Evolutionary conservation across 257 asterid species (phyloP), one percentile per base, ranked within the genome.

Genomic region (Salvia splendens): DNA sequence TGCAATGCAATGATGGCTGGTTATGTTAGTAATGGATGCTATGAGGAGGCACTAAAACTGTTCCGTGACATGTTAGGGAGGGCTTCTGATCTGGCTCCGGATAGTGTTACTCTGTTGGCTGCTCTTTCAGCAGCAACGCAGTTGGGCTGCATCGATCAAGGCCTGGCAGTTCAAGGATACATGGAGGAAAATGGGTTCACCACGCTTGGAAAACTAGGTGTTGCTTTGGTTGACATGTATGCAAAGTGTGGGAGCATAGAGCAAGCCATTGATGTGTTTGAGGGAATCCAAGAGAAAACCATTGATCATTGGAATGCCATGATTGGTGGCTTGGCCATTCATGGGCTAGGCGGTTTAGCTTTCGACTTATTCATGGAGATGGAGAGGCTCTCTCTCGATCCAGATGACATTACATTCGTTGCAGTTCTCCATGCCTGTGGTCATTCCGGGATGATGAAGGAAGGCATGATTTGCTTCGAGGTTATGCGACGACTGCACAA

Each of bases 1-100:
- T 88, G 96, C 83, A 91, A 91, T 36, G 84, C 94, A 0, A 83
- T 91, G 96, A 91, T 88, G 97, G 85, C 87, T 60, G 96, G 96
- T 35, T 91, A 88, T 30, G 81, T 82, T 48, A 82, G 78, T 43
- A 88, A 85, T 35, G 91, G 86, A 3, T 71, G 65, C 36, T 80
- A 72, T 63, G 50, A 64, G 6, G 98, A 91, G 78, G 89, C 95
- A 4, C 40, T 91, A 45, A 78, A 82, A 72, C 84, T 91, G 67
- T 89, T 82, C 30, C 84, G 79, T 58, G 90, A 87, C 58, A 82
- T 86, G 91, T 60, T 82, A 47, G 67, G 45, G 33, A 76, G 70
- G 47, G 5, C 71, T 20, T 71, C 45, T 11, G 59, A 41, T 56
- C 74, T 85, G 66, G 72, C 81, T 67, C 98, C 96, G 8, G 95